Conservation (phyloP, 176 grass and related monocot genomes). For the Carex littledalei region DNA sequence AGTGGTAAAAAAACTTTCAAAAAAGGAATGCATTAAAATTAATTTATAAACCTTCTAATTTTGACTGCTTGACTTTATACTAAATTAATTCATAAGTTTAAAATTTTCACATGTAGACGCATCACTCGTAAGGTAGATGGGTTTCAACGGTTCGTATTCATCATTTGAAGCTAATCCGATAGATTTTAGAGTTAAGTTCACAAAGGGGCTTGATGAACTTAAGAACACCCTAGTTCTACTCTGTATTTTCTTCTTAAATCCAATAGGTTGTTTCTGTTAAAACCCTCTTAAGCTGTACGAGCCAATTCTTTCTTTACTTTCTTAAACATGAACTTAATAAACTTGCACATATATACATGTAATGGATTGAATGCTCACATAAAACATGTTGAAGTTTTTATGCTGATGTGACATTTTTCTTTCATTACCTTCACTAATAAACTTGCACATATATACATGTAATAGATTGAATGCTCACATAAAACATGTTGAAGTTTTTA, state of each 20-base stretch:
- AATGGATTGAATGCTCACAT: background rate
- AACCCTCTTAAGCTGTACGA: background rate
- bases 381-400: background rate
- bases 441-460: background rate
- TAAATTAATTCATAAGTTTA: too few species aligned
- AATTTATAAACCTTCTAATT: too few species aligned
- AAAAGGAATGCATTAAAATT: too few species aligned
- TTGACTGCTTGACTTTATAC: too few species aligned
- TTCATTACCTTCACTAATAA: conserved; percentile 26
- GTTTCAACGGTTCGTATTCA: too few species aligned
- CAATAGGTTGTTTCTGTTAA: background rate
- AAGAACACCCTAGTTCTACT: too few species aligned
- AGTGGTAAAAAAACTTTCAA: too few species aligned
- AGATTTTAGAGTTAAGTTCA: too few species aligned
- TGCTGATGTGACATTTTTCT: background rate
- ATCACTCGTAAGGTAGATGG: too few species aligned
- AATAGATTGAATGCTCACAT: background rate
- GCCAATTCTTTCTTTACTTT: background rate
- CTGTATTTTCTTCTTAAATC: background rate
- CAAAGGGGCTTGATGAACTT: too few species aligned
- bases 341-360: background rate
- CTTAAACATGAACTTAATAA: background rate
- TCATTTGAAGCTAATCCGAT: too few species aligned
- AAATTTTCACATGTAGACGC: too few species aligned
- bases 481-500: background rate